Base-by-base conservation (phyloP, 2,329 filamentous ascomycete species). In the Xylaria sp. region DNA sequence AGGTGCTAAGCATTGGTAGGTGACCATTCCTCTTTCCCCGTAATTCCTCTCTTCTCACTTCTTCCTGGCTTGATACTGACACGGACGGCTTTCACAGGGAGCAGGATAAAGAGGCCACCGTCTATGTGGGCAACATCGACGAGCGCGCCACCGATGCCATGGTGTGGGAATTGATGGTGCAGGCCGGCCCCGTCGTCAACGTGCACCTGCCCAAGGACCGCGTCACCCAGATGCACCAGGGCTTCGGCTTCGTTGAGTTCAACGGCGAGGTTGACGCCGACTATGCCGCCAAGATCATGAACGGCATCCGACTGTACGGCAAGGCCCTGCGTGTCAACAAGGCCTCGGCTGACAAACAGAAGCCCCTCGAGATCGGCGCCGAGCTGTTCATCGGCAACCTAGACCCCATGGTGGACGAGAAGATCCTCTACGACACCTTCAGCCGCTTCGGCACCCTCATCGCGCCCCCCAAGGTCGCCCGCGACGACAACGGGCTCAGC, bases 201-300 rank as follows among this genome's bases (percentile, higher is more conserved):
- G 95, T 99, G 71, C 96, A 99, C 83, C 90, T 99, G 78, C 96
- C 96, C 64, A 97, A 97, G 85, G 96, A 99, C 81, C 93, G 96
- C 80, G 96, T 99, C 74, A 97, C 96, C 55, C 94, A 97, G 78
- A 91, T 91, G 65, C 96, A 99, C 81, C 96, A 98, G 82, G 96
- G 96, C 75, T 99, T 97, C 85, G 96, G 96, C 76, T 99, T 99
- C 82, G 96, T 99, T 81, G 96, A 99, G 82, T 99, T 97, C 81
- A 95, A 94, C 78, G 94, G 92, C 73, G 94, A 97, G 79, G 90
- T 94, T 77, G 96, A 97, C 80, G 96, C 96, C 75, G 96, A 98
- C 79, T 99, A 99, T 83, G 95, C 96, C 25, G 92, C 94, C 74
- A 91, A 95, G 78, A 93, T 97, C 74, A 97, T 98, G 92, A 98